phyloP scores from a whole-genome alignment of 78 protist genomes.

The Dictyostelium purpureum region DNA sequence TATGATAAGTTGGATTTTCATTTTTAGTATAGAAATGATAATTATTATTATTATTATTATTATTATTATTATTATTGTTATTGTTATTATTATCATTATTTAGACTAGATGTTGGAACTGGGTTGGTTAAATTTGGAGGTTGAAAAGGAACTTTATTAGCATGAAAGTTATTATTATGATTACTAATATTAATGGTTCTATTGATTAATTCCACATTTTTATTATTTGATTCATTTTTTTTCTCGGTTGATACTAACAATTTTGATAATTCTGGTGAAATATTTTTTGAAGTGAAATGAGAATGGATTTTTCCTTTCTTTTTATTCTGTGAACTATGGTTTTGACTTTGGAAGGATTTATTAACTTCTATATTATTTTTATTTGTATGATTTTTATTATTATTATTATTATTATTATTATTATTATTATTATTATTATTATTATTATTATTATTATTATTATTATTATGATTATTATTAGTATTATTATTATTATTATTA shows the following conservation, averaged over 20 bases:
- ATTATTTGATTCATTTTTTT: too few species aligned
- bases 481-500: neutral
- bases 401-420: neutral
- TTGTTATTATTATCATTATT: neutral
- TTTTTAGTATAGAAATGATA: too few species aligned
- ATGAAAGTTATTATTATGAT: neutral
- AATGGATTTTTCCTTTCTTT: neutral
- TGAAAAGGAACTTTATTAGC: neutral
- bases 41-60: neutral
- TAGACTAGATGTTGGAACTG: neutral
- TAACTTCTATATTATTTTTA: neutral
- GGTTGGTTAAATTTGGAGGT: neutral
- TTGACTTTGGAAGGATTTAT: too few species aligned
- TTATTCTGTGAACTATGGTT: too few species aligned
- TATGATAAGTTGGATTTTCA: too few species aligned
- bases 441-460: neutral
- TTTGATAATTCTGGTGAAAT: constrained; percentile 14
- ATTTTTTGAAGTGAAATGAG: neutral
- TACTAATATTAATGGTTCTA: neutral
- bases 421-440: neutral
- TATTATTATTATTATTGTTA: neutral
- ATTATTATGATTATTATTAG: neutral
- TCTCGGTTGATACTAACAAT: neutral
- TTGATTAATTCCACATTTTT: too few species aligned
- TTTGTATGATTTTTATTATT: neutral